phyloP scores from a whole-genome alignment of 129 eudicot species.

The Centaurea solstitialis region DNA sequence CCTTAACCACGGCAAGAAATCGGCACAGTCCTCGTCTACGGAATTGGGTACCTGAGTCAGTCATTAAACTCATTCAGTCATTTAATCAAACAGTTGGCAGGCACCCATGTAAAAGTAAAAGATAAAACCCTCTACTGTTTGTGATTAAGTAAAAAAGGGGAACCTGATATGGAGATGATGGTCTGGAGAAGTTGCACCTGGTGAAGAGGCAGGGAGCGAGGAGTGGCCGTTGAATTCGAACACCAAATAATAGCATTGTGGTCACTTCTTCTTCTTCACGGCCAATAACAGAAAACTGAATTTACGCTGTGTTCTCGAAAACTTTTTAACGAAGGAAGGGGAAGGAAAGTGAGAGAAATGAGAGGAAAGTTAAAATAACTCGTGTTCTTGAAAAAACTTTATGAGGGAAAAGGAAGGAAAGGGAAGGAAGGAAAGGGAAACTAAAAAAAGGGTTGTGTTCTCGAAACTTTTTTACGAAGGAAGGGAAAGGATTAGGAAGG shows the following conservation, averaged over 20 bases:
- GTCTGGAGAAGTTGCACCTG: conserved; percentile 16
- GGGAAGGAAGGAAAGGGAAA: no score
- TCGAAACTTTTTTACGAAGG: no score
- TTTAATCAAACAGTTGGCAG: conserved; percentile 36
- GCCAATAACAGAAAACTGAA: not conserved
- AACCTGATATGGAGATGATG: conserved; percentile 41
- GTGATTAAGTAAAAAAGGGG: not conserved
- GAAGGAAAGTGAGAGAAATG: no score
- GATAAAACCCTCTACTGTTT: not conserved
- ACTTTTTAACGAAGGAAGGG: no score
- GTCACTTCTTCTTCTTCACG: not conserved
- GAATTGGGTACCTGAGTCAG: conserved; percentile 19
- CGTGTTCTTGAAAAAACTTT: no score
- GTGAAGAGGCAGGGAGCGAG: conserved; percentile 15
- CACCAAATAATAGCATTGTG: conserved; percentile 20
- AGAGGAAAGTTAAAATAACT: no score
- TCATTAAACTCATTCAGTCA: conserved; percentile 15
- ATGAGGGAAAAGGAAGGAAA: no score
- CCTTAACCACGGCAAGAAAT: conserved; percentile 73
- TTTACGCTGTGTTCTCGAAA: no score
- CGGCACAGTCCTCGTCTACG: conserved; percentile 38
- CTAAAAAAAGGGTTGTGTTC: no score
- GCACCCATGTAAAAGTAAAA: conserved; percentile 1
- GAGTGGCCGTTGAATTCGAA: conserved; percentile 39
- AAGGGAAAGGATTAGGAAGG: no score